These are phyloP conservation scores for Candida xiaguanensis DNA, from an alignment of 805 yeast species.

Conservation along the genomic window DNA sequence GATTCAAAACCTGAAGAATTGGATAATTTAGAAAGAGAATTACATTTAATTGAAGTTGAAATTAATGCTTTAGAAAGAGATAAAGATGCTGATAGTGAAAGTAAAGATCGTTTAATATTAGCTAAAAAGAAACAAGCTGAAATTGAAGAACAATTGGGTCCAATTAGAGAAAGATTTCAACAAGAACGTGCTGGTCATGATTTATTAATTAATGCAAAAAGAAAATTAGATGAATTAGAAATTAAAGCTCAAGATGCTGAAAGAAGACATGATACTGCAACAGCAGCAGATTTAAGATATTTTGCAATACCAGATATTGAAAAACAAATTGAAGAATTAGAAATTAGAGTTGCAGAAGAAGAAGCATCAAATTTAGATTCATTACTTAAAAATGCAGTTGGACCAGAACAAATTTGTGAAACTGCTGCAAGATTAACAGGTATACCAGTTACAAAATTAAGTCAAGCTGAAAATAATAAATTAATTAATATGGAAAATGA, in stretches of 20 bases:
- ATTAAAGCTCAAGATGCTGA: slow-evolving; percentile 94
- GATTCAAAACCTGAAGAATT: slow-evolving; percentile 97
- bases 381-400: slow-evolving; percentile 85
- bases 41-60: slow-evolving; percentile 89
- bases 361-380: slow-evolving; percentile 59
- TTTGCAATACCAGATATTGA: slow-evolving; percentile 94
- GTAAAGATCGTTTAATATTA: slow-evolving; percentile 77
- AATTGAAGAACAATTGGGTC: slow-evolving; percentile 78
- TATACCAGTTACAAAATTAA: slow-evolving; percentile 90
- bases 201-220: slow-evolving; percentile 82
- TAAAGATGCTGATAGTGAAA: slow-evolving; percentile 74
- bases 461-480: slow-evolving; percentile 93
- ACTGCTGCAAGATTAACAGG: slow-evolving; percentile 96
- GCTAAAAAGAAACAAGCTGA: slow-evolving; percentile 81
- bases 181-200: slow-evolving; percentile 91
- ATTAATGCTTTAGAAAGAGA: slow-evolving; percentile 97
- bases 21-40: slow-evolving; percentile 88
- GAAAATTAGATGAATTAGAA: slow-evolving; percentile 88
- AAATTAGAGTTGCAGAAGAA: slow-evolving; percentile 73
- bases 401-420: slow-evolving; percentile 89
- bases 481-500: slow-evolving; percentile 92
- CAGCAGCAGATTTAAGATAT: slow-evolving; percentile 94
- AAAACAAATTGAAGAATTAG: slow-evolving; percentile 71
- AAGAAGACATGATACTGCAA: slow-evolving; percentile 89
- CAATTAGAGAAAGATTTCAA: slow-evolving; percentile 78